Evolutionary conservation across 1,284 basidiomycete genomes (phyloP), one percentile per base, ranked within the genome.

Genomic region (Phylloporus gajari): DNA sequence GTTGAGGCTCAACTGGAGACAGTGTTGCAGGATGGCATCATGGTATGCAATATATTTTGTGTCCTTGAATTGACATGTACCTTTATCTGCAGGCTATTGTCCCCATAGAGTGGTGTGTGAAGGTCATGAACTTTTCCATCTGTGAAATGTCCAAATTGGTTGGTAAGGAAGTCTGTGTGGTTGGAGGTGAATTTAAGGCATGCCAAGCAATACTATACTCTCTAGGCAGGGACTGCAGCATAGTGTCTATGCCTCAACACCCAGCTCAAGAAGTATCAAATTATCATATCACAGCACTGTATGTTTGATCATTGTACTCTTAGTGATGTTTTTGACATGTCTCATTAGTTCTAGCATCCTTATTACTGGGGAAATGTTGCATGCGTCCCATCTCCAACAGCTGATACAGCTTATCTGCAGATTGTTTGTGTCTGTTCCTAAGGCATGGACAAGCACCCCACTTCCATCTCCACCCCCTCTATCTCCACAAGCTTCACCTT

Each of bases 151-250:
- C 51, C 51, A 38, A 67, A 30, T 44, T 67, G 65, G 19, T 67
- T 30, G 65, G 53, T 5, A 67, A 67, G 40, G 53, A 67, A 58
- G 38, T 67, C n/a, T 67, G 53, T 38, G 38, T 67, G 25, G 27
- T 58, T 30, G n/a, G 27, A 21, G 38, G 65, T 23, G 53, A 67
- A 19, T 59, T 67, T 17, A 67, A 67, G 27, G 65, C 35, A 58
- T 21, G 19, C 44, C 21, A 8, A 27, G 65, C 38, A 44, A 67
- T 13, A 19, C 21, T 67, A 40, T 23, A 44, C 35, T 21, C 53
- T 30, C 25, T 67, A 4, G 35, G 65, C 19, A 15, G 21, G 38
- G 53, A 58, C 32, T 15, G 38, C 25, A 67, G 65, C 27, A 7
- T 67, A 27, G 40, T 67, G 23, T 67, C 53, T 30, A 15, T 67